Conservation (phyloP, 371 early-diverging fungal genomes). For the Mucor lusitanicus region DNA sequence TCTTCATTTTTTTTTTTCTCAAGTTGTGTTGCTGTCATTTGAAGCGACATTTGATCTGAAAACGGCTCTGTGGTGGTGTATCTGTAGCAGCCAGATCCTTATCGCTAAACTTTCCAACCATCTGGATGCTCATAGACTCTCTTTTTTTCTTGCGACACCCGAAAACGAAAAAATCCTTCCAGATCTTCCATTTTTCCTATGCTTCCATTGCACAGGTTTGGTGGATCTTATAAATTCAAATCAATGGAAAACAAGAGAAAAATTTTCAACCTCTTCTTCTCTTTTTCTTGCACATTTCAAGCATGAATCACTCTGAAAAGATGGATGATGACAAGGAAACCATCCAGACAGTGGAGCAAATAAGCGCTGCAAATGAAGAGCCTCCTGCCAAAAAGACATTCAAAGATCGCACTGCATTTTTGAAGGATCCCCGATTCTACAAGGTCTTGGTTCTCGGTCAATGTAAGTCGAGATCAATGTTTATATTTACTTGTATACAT, state of each 20-base stretch:
- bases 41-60: too few relatives aligned
- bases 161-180: neutral
- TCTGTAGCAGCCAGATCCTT: too few relatives aligned
- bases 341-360: neutral
- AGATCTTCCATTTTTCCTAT: neutral
- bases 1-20: too few relatives aligned
- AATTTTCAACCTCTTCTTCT: neutral
- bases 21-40: too few relatives aligned
- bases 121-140: too few relatives aligned
- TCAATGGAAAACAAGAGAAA: neutral
- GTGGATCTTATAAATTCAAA: neutral
- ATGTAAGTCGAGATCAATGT: constrained; percentile 1
- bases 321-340: neutral
- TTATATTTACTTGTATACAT: neutral
- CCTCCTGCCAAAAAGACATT: constrained; percentile 14
- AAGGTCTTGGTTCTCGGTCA: constrained; percentile 23
- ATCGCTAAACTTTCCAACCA: too few relatives aligned
- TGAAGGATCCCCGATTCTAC: constrained; percentile 18
- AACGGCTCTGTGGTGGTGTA: too few relatives aligned
- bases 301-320: neutral
- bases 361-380: neutral
- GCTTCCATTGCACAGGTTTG: neutral
- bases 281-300: neutral
- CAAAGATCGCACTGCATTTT: constrained; percentile 15
- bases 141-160: neutral